Percentiles rank a stretch among this genome's conserved stretches.
Conservation (phyloP, 2,329 filamentous ascomycete species). For the Aspergillus tamarii region DNA sequence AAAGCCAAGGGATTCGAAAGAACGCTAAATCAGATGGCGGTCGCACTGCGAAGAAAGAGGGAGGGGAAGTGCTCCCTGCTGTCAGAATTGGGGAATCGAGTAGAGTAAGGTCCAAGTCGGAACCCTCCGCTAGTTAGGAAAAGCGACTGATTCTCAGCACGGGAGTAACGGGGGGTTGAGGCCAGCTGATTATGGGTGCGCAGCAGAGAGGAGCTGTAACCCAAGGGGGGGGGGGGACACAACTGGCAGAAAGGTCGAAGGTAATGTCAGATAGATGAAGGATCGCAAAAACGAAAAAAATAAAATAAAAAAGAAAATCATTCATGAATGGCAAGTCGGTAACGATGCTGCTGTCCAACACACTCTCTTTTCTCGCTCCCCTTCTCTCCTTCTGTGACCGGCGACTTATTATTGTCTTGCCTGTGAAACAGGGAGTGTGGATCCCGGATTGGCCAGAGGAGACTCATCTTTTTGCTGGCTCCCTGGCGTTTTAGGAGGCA, state of each 20-base stretch:
- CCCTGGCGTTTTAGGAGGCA: slow-evolving; percentile 15
- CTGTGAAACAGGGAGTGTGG: slow-evolving; percentile 19
- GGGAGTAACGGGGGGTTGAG: slow-evolving; percentile 7
- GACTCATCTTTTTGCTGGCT: slow-evolving; percentile 14
- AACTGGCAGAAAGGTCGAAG: background rate
- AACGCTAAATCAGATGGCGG: slow-evolving; percentile 2
- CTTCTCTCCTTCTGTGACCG: slow-evolving; percentile 7
- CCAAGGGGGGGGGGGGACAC: background rate
- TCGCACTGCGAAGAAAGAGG: background rate
- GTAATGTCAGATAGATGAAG: slow-evolving; percentile 8
- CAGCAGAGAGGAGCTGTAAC: background rate
- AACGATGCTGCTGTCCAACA: background rate
- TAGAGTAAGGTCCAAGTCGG: slow-evolving; percentile 11
- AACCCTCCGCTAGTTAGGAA: slow-evolving; percentile 13
- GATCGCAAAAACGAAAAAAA: background rate
- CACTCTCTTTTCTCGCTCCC: background rate
- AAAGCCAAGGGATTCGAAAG: slow-evolving; percentile 1
- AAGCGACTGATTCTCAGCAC: slow-evolving; percentile 4
- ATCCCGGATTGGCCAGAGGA: slow-evolving; percentile 9
- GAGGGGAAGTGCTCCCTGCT: background rate
- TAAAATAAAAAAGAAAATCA: background rate
- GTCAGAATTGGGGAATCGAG: slow-evolving; percentile 11
- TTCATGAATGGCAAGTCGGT: background rate
- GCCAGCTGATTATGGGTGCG: slow-evolving; percentile 1
- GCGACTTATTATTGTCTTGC: slow-evolving; percentile 12